phyloP scores from a whole-genome alignment of 768 basidiomycete species.

The Amanita pallidorosea region DNA sequence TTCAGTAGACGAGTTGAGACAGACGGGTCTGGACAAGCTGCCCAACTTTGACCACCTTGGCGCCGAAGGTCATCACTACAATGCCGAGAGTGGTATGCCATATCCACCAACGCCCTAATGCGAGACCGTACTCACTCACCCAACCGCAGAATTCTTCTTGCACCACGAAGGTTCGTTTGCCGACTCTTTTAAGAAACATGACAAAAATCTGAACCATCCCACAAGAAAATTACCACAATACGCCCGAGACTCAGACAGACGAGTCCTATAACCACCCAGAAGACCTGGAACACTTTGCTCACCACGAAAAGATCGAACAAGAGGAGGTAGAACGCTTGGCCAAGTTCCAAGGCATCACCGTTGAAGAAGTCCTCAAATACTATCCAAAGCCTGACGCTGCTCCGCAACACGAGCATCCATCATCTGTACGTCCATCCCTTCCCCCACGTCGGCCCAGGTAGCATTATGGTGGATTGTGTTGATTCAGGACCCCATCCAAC shows the following conservation, averaged over 20 bases:
- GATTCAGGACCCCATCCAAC: slow-evolving; percentile 7
- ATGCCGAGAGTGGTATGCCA: slow-evolving; percentile 73
- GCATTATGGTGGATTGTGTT: slow-evolving; percentile 10
- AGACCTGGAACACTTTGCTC: slow-evolving; percentile 84
- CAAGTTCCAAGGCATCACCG: slow-evolving; percentile 68
- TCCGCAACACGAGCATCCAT: slow-evolving; percentile 9
- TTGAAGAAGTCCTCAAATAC: slow-evolving; percentile 54
- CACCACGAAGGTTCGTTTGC: slow-evolving; percentile 79
- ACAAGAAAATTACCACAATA: slow-evolving; percentile 83
- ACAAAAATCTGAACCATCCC: not conserved
- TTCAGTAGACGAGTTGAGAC: slow-evolving; percentile 58
- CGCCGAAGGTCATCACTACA: slow-evolving; percentile 90
- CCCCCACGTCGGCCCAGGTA: not conserved
- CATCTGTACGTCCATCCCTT: not conserved
- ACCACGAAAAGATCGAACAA: slow-evolving; percentile 79
- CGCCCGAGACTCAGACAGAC: slow-evolving; percentile 96
- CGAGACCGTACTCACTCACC: not conserved
- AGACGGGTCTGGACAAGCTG: slow-evolving; percentile 61
- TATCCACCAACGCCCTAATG: not conserved
- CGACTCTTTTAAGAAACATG: not conserved
- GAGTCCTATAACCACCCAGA: slow-evolving; percentile 92
- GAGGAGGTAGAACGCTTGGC: slow-evolving; percentile 81
- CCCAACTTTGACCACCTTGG: slow-evolving; percentile 80
- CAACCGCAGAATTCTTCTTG: slow-evolving; percentile 70
- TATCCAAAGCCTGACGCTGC: slow-evolving; percentile 30